phyloP scores from a whole-genome alignment of 2,329 filamentous ascomycete genomes.

The Penicillium sp. region DNA sequence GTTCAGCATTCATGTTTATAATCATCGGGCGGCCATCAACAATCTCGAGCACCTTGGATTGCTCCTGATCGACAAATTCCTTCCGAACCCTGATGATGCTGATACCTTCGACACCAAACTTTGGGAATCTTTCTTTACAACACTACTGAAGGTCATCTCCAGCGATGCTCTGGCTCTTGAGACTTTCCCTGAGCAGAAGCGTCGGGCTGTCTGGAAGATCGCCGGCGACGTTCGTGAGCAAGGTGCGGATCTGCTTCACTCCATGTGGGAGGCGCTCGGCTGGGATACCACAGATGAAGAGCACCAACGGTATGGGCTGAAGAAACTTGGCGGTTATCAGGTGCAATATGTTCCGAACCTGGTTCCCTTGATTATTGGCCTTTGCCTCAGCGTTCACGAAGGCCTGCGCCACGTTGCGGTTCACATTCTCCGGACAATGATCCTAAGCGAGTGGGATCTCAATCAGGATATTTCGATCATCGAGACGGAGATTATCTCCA shows the following conservation, averaged over 20 bases:
- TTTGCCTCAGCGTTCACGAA: conserved; percentile 93
- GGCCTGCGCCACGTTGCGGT: conserved; percentile 84
- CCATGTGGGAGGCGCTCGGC: conserved; percentile 90
- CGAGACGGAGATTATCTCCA: conserved; percentile 95
- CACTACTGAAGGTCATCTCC: conserved; percentile 79
- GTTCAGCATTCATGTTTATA: conserved; percentile 89
- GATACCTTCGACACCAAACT: conserved; percentile 88
- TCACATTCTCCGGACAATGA: conserved; percentile 94
- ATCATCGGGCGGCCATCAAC: conserved; percentile 83
- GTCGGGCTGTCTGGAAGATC: conserved; percentile 96
- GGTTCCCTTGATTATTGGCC: conserved; percentile 83
- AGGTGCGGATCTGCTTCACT: conserved; percentile 76
- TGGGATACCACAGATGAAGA: conserved; percentile 89
- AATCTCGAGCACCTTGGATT: conserved; percentile 75
- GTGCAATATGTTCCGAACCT: conserved; percentile 95
- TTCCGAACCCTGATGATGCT: conserved; percentile 85
- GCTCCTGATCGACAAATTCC: conserved; percentile 73
- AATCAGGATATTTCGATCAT: conserved; percentile 88
- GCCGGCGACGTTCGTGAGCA: conserved; percentile 91
- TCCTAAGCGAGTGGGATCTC: conserved; percentile 94
- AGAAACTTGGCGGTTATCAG: conserved; percentile 90
- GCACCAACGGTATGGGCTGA: conserved; percentile 66
- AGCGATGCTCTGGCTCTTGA: conserved; percentile 86
- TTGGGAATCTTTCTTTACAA: conserved; percentile 90
- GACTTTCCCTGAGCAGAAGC: conserved; percentile 94